Base-by-base conservation (phyloP, 73 alveolate species). In the Paramecium biaurelia region DNA sequence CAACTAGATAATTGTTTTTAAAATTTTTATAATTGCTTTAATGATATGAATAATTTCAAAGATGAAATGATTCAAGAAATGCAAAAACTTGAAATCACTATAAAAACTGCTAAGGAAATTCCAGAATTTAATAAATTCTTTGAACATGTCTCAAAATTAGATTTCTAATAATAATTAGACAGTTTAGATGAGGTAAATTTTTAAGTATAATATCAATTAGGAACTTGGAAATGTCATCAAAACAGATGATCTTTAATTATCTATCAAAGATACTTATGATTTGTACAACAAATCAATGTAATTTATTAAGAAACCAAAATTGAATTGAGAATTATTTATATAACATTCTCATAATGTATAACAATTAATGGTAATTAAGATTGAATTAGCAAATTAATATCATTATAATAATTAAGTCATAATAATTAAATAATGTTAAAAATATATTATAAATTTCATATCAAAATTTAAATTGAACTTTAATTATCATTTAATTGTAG, bases 241-340 rank as follows among this genome's bases (percentile, higher is more conserved):
- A 41, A 10, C 47, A 18, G 23, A 32, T 79, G 90, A 79, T 47
- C 20, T 79, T n/a, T 5, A 18, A 42, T 14, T 79, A 9, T 30
- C 45, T 0, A 57, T 79, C 15, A 47, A 45, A 34, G 72, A 79
- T 2, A 47, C 49, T 8, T 79, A 79, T 43, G 56, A 47, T 18
- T 42, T 79, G 15, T 79, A 79, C 56, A 79, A 79, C 15, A 45
- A 79, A 79, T 79, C 90, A 9, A 10, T 79, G 18, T 12, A 79
- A 43, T 38, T 79, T 24, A 42, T 42, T 1, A 79, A 79, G 74
- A 79, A 43, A 23, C 90, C 70, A 3, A 79, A 79, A 79, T 34
- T 79, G 2, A 79, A 79, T 79, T 79, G 90, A 79, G 26, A 30
- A 30, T 63, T 47, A 47, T 15, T 38, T 38, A 47, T 47, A 47